These are phyloP conservation scores for Austroboletus niveus DNA, from an alignment of 1,284 basidiomycete genomes.

Conservation along the genomic window DNA sequence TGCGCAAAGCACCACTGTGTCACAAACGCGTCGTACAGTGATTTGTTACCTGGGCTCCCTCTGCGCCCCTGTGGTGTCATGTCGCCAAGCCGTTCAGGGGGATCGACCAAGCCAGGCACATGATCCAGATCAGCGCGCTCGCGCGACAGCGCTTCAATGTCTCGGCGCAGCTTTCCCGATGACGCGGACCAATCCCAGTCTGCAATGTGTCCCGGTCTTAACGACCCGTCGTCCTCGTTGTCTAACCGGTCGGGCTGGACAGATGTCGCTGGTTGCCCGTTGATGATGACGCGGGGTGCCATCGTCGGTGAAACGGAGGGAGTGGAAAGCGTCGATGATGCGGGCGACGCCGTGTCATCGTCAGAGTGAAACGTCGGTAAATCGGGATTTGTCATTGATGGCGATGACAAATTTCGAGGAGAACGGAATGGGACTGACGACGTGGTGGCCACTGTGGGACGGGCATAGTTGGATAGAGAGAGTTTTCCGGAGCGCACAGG, in stretches of 20 bases:
- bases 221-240: not conserved
- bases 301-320: conserved; percentile 23
- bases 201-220: conserved; percentile 4
- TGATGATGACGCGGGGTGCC: conserved; percentile 25
- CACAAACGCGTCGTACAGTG: conserved; percentile 61
- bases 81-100: not conserved
- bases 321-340: conserved; percentile 29
- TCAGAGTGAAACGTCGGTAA: not conserved
- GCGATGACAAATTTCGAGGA: not conserved
- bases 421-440: conserved; percentile 4
- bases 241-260: not conserved
- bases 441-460: conserved; percentile 16
- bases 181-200: conserved; percentile 24
- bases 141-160: not conserved
- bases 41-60: conserved; percentile 16
- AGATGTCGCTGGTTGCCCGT: conserved; percentile 22
- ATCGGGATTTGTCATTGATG: not conserved
- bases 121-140: not conserved
- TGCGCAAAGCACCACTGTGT: conserved; percentile 71
- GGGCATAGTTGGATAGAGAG: conserved; percentile 23
- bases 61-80: not conserved
- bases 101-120: not conserved
- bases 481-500: conserved; percentile 20
- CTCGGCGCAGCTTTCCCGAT: too few relatives aligned
- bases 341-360: conserved; percentile 23